Conservation (phyloP, 495 filamentous ascomycete genomes). For the Lasiosphaeris hirsuta region DNA sequence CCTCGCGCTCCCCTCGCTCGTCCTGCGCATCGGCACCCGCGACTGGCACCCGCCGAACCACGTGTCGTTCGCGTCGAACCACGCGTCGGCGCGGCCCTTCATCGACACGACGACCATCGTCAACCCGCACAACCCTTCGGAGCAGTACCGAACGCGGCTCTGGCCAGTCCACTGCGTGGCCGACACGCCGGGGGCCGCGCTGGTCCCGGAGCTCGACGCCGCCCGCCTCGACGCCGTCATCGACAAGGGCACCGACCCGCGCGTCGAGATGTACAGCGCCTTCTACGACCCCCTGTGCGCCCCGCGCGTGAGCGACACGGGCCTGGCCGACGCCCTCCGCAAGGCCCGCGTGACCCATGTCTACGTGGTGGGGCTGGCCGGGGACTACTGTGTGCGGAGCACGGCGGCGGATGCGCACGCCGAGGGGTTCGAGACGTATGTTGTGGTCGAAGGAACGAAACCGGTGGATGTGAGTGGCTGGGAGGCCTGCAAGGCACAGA, state of each 20-base stretch:
- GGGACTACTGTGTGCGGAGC: conserved; percentile 82
- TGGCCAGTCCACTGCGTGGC: conserved; percentile 93
- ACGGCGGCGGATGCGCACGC: conserved; percentile 74
- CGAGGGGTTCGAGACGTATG: conserved; percentile 72
- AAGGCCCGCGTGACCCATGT: conserved; percentile 65
- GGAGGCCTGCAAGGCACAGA: conserved; percentile 53
- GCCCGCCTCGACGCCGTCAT: conserved; percentile 59
- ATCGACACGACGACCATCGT: conserved; percentile 55
- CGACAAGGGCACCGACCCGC: conserved; percentile 70
- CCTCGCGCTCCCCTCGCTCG: conserved; percentile 64
- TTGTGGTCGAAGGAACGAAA: conserved; percentile 75
- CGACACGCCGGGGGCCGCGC: conserved; percentile 64
- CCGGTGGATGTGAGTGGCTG: conserved; percentile 61
- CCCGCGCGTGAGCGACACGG: conserved; percentile 56
- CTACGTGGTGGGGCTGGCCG: conserved; percentile 80
- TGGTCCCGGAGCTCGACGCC: conserved; percentile 70
- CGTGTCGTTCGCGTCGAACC: conserved; percentile 86
- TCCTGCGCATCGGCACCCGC: conserved; percentile 73
- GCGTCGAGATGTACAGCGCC: conserved; percentile 87
- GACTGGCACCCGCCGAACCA: conserved; percentile 86
- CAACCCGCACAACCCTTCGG: conserved; percentile 63
- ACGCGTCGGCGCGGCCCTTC: conserved; percentile 66
- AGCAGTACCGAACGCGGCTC: conserved; percentile 64
- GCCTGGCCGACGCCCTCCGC: conserved; percentile 55
- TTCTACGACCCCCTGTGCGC: conserved; percentile 67